Evolutionary conservation across 163 green algal genomes (phyloP).

Genomic region (Chlamydomonas reinhardtii): DNA sequence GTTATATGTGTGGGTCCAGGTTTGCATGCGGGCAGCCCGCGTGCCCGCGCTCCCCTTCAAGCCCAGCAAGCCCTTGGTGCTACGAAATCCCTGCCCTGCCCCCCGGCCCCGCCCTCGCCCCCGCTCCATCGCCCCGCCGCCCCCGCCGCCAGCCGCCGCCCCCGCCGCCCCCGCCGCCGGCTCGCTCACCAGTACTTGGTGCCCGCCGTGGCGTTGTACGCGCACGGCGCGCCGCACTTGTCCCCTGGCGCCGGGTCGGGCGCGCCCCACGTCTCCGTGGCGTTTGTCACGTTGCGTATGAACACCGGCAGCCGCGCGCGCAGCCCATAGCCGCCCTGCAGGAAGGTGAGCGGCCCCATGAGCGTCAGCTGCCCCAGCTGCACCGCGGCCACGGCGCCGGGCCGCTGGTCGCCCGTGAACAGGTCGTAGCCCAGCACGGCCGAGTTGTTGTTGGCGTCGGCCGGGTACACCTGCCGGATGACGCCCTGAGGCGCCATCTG

Average conservation of each 20-base stretch:
- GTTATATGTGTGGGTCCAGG: too few species aligned
- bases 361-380: neutral
- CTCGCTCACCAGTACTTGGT: conserved; percentile 27
- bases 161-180: too few species aligned
- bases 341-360: conserved; percentile 6
- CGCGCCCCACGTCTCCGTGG: neutral
- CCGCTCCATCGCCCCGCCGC: too few species aligned
- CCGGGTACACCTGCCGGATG: conserved; percentile 5
- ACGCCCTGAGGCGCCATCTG: conserved; percentile 37
- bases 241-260: neutral
- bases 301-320: neutral
- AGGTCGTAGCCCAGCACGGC: conserved; percentile 3
- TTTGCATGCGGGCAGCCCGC: too few species aligned
- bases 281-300: neutral
- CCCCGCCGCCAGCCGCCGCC: neutral
- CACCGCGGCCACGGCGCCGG: neutral
- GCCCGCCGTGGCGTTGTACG: conserved; percentile 13
- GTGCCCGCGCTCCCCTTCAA: too few species aligned
- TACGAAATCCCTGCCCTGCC: neutral
- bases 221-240: neutral
- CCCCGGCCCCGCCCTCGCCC: too few species aligned
- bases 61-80: neutral
- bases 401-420: neutral
- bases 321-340: conserved; percentile 10
- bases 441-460: neutral